Conservation (phyloP, 2,329 filamentous ascomycete species). For the Fusarium floridanum region DNA sequence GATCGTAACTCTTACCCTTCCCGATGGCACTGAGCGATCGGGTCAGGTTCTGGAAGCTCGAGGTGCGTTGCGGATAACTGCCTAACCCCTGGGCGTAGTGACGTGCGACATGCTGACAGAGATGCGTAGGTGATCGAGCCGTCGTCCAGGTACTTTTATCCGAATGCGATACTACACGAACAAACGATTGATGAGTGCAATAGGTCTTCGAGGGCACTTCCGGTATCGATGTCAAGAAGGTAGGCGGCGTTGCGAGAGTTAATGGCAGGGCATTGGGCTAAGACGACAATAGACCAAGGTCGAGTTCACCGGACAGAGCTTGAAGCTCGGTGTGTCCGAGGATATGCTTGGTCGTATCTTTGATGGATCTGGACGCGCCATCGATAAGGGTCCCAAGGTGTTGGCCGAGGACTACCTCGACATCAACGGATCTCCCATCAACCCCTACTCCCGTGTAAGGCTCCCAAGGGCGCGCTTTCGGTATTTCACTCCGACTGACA, state of each 20-base stretch:
- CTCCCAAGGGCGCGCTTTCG: background rate
- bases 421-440: constrained; percentile 99
- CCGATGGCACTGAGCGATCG: constrained; percentile 92
- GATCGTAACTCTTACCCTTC: constrained; percentile 94
- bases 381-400: constrained; percentile 99
- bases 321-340: constrained; percentile 99
- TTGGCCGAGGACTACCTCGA: constrained; percentile 98
- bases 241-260: constrained; percentile 53
- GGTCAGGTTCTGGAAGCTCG: constrained; percentile 97
- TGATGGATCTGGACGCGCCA: constrained; percentile 96
- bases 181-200: constrained; percentile 43
- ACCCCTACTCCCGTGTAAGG: constrained; percentile 93
- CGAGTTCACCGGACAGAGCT: constrained; percentile 94
- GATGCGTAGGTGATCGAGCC: constrained; percentile 81
- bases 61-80: constrained; percentile 68
- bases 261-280: constrained; percentile 37
- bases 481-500: constrained; percentile 29
- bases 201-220: constrained; percentile 98
- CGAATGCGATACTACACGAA: constrained; percentile 19
- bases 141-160: constrained; percentile 83
- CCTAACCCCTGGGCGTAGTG: constrained; percentile 11
- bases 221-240: constrained; percentile 99
- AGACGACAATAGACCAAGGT: constrained; percentile 81
- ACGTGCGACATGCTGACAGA: constrained; percentile 38
- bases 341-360: constrained; percentile 99